Evolutionary conservation across 257 asterid genomes (phyloP), one percentile per base, ranked within the genome.

Genomic region (Striga asiatica): DNA sequence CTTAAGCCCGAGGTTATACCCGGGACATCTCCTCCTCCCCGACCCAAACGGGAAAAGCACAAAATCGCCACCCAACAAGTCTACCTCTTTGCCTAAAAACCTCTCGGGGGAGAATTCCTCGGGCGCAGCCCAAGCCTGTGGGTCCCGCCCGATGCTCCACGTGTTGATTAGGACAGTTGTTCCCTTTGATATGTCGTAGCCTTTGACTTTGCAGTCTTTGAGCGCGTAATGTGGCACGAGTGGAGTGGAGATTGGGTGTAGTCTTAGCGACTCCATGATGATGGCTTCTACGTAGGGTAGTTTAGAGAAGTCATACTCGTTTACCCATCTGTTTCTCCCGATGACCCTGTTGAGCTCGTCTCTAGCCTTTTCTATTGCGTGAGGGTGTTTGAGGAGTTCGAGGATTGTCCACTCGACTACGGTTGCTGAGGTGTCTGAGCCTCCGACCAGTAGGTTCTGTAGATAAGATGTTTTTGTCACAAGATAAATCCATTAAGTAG

Each of bases 261-360:
- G 27, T 50, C 76, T 62, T 10, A 66, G 3, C 0, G 76, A n/a
- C 23, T 74, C 79, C 58, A 46, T 66, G 66, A 70, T 69, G 20
- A 74, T 48, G 41, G 76, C 68, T 3, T 74, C 76, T 11, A 70
- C 25, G 31, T 74, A 74, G 39, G 73, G 76, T 22, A 74, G 24
- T 25, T 50, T 53, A 4, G 66, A 49, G 37, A 53, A 48, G 41
- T 74, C 80, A 0, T 59, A 22, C 57, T 70, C 80, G 39, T 74
- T 74, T 0, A 70, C 71, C 76, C 80, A 74, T 54, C 71, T 66
- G 7, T 53, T 62, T 31, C 63, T 62, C 31, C 74, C 76, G 7
- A 74, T 70, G 1, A 63, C 73, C 8, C 56, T 58, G 12, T 66
- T 61, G 0, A 74, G 54, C 48, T 74, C 80, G 35, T 54, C 66